Evolutionary conservation across 345 rosid genomes (phyloP).

Genomic region (Adansonia digitata): DNA sequence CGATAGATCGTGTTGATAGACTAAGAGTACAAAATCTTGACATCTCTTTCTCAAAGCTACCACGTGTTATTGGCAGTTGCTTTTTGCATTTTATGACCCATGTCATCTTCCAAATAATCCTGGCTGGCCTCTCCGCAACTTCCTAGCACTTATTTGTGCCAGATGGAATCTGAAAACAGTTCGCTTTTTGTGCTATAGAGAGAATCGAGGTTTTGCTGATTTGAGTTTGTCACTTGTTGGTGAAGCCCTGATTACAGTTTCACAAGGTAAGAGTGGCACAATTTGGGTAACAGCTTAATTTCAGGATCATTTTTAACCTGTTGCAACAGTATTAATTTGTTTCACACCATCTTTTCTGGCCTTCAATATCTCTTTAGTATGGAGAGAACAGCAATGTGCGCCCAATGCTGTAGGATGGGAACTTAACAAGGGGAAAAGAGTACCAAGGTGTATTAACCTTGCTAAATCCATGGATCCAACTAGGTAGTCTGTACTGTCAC

Average conservation of each 20-base stretch:
- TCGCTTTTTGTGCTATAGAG: slow-evolving; percentile 79
- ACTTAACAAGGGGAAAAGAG: slow-evolving; percentile 53
- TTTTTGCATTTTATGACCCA: slow-evolving; percentile 87
- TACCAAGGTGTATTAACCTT: slow-evolving; percentile 66
- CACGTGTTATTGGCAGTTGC: slow-evolving; percentile 42
- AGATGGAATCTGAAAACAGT: slow-evolving; percentile 71
- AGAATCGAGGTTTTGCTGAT: slow-evolving; percentile 87
- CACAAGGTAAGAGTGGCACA: slow-evolving; percentile 58
- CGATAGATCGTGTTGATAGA: background rate
- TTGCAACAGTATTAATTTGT: slow-evolving; percentile 6
- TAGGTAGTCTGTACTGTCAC: slow-evolving; percentile 35
- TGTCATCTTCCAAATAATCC: slow-evolving; percentile 86
- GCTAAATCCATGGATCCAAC: slow-evolving; percentile 93
- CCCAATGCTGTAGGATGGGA: slow-evolving; percentile 95
- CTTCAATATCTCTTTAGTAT: slow-evolving; percentile 30
- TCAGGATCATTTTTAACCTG: slow-evolving; percentile 4
- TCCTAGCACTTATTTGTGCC: slow-evolving; percentile 62
- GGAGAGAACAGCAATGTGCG: slow-evolving; percentile 38
- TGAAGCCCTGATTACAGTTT: slow-evolving; percentile 51
- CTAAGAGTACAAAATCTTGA: background rate
- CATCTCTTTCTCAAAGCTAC: slow-evolving; percentile 11
- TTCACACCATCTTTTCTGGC: slow-evolving; percentile 1
- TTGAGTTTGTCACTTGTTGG: slow-evolving; percentile 75
- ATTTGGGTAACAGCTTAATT: slow-evolving; percentile 29
- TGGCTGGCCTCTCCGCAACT: slow-evolving; percentile 98